These are phyloP conservation scores for Erodium texanum DNA, from an alignment of 441 rosid species.

Conservation along the genomic window DNA sequence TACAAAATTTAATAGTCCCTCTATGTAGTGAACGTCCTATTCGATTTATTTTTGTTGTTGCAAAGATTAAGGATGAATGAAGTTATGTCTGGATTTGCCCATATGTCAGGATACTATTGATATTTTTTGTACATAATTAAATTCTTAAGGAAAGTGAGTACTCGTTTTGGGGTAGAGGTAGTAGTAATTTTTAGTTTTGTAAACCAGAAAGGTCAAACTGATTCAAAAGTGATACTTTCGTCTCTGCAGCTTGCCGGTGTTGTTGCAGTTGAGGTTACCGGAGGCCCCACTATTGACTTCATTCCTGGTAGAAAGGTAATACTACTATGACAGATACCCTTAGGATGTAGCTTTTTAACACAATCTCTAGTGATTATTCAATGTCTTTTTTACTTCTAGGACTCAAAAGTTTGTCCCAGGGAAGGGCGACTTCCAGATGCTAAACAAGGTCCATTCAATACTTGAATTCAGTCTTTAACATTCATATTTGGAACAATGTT, in stretches of 20 bases:
- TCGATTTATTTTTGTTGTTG: too few relatives aligned
- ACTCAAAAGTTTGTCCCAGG: slow-evolving; percentile 25
- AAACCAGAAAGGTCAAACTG: not conserved
- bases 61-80: too few relatives aligned
- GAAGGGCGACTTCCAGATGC: slow-evolving; percentile 86
- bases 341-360: not conserved
- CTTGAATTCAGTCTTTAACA: not conserved
- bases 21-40: too few relatives aligned
- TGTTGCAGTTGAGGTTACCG: slow-evolving; percentile 92
- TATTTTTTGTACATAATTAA: too few relatives aligned
- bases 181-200: not conserved
- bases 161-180: too few relatives aligned
- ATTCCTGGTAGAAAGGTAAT: slow-evolving; percentile 85
- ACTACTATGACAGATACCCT: slow-evolving; percentile 10
- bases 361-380: not conserved
- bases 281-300: slow-evolving; percentile 75
- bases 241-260: slow-evolving; percentile 76
- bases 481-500: not conserved
- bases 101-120: too few relatives aligned
- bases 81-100: too few relatives aligned
- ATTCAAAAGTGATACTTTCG: not conserved
- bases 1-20: not conserved
- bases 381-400: slow-evolving; percentile 7
- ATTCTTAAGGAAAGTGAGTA: too few relatives aligned
- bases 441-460: slow-evolving; percentile 33